Evolutionary conservation across 805 yeast species (phyloP), one percentile per base, ranked within the genome.

Genomic region (Hagleromyces aurorensis): DNA sequence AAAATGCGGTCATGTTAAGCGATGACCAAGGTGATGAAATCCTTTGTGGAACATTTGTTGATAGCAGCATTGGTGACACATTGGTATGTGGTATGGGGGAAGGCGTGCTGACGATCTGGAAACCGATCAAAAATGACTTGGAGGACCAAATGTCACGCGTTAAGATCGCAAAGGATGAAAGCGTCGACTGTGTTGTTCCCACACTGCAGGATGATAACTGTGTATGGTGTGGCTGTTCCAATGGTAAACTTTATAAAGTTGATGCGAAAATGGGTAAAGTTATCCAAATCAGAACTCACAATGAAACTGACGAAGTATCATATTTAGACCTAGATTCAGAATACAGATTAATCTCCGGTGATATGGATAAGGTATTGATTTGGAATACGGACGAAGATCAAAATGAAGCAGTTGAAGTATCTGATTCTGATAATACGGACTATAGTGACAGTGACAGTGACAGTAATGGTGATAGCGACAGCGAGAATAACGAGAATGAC

Each of bases 21-120:
- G 97, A 87, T 39, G 87, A 85, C 50, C 98, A 89, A 59, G 95
- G 81, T 43, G 97, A 89, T 48, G 98, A 89, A 50, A 59, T 89
- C n/a, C 58, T 89, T 23, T 67, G 86, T 33, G 78, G 84, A 45
- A 62, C 82, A 21, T 74, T 77, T 59, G 69, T 77, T 1, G 82
- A 78, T 38, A 70, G 70, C 2, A 68, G 74, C 9, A 69, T 67
- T 27, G 82, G 77, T 31, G 76, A 73, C 12, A 67, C 73, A 1
- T 69, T 77, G 3, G 70, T 79, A 4, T 86, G 87, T 43, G 89
- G 95, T 25, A 86, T 85, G 79, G 85, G 94, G 10, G 91, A 80
- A 48, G 97, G 97, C 3, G 71, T 84, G 9, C 66, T 85, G 5
- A 85, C 97, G 0, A 63, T 81, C 9, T 89, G 98, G 98, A 75